Evolutionary conservation across 495 filamentous ascomycete species (phyloP).

Genomic region (Cercophora samala): DNA sequence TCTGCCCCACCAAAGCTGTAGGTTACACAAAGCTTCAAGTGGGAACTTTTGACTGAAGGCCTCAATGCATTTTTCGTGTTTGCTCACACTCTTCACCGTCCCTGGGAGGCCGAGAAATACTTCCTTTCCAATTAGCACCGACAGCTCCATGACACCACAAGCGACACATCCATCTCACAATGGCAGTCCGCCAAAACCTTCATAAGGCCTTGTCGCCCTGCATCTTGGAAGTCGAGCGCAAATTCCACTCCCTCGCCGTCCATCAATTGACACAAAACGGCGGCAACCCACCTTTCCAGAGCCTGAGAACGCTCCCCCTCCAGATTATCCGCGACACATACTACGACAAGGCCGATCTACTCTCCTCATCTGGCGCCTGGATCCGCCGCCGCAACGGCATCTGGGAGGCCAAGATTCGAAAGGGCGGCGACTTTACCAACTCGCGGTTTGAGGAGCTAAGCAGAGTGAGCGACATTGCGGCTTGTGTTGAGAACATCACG

Average conservation of each 20-base stretch:
- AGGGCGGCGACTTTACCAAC: slow-evolving; percentile 21
- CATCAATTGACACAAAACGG: slow-evolving; percentile 8
- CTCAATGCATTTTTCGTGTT: too few species aligned
- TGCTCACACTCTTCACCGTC: too few species aligned
- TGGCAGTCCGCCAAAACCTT: background rate
- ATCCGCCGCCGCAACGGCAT: slow-evolving; percentile 29
- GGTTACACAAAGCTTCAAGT: too few species aligned
- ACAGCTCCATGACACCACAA: too few species aligned
- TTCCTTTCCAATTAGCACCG: too few species aligned
- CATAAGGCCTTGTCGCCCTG: background rate
- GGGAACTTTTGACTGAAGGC: too few species aligned
- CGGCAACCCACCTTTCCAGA: slow-evolving; percentile 27
- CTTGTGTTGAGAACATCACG: slow-evolving; percentile 7
- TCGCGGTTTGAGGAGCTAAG: slow-evolving; percentile 33
- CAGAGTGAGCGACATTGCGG: slow-evolving; percentile 12
- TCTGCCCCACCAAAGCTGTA: too few species aligned
- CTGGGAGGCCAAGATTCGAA: slow-evolving; percentile 35
- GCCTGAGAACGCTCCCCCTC: slow-evolving; percentile 21
- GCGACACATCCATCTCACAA: background rate
- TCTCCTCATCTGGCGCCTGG: slow-evolving; percentile 33
- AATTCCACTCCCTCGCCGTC: slow-evolving; percentile 31
- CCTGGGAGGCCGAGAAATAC: too few species aligned
- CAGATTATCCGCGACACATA: slow-evolving; percentile 34
- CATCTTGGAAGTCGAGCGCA: slow-evolving; percentile 39
- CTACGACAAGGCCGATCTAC: slow-evolving; percentile 29